Conservation (phyloP, 2,329 filamentous ascomycete genomes). For the Xenosphaeropsis pyriputrescens region DNA sequence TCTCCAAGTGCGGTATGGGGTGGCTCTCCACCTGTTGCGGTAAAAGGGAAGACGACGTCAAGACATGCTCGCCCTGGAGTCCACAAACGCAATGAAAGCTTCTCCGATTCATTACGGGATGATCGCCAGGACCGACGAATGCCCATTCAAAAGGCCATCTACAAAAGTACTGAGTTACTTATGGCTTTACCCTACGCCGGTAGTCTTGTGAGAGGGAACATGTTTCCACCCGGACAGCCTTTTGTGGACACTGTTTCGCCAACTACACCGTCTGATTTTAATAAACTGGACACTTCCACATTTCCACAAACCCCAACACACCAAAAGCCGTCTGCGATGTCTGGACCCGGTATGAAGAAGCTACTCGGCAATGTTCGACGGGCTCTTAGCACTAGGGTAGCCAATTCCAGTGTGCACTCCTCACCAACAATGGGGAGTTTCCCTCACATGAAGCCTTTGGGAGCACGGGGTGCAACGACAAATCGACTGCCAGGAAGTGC, state of each 20-base stretch:
- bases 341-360: conserved; percentile 66
- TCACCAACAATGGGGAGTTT: conserved; percentile 20
- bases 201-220: conserved; percentile 73
- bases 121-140: conserved; percentile 26
- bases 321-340: conserved; percentile 43
- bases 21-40: conserved; percentile 34
- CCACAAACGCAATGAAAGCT: conserved; percentile 78
- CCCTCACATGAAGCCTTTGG: conserved; percentile 17
- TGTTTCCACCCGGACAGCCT: conserved; percentile 70
- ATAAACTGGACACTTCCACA: conserved; percentile 38
- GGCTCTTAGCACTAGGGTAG: conserved; percentile 47
- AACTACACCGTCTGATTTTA: conserved; percentile 26
- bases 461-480: conserved; percentile 28
- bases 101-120: conserved; percentile 72
- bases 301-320: conserved; percentile 20
- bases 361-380: conserved; percentile 77
- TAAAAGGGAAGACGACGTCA: conserved; percentile 40
- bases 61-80: conserved; percentile 41
- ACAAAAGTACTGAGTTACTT: conserved; percentile 40
- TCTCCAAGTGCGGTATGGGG: conserved; percentile 33
- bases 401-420: conserved; percentile 8
- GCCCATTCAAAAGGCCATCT: conserved; percentile 28
- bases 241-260: conserved; percentile 56
- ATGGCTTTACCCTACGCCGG: conserved; percentile 58
- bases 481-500: conserved; percentile 45